Evolutionary conservation across 768 basidiomycete genomes (phyloP).

Genomic region (Macrolepiota dolichaula): DNA sequence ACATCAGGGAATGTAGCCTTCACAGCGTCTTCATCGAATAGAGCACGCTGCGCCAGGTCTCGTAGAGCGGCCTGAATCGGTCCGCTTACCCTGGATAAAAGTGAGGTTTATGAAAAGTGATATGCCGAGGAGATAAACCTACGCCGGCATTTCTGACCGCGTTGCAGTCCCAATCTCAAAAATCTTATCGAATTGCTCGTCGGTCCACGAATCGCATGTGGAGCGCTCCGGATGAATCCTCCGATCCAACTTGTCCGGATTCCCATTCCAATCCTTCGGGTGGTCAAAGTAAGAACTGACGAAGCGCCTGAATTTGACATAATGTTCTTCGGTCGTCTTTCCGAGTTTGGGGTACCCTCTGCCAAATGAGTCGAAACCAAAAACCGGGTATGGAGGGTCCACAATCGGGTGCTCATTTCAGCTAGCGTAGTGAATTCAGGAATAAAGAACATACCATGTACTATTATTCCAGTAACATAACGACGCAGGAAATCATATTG

Average conservation of each 20-base stretch:
- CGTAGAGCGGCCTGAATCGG: slow-evolving; percentile 20
- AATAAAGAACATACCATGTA: slow-evolving; percentile 27
- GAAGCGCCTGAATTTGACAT: slow-evolving; percentile 22
- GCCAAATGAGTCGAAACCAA: slow-evolving; percentile 23
- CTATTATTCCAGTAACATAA: slow-evolving; percentile 27
- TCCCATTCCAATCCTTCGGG: slow-evolving; percentile 16
- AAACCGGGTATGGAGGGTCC: slow-evolving; percentile 30
- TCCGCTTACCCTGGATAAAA: slow-evolving; percentile 15
- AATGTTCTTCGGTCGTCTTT: slow-evolving; percentile 21
- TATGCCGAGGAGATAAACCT: background rate
- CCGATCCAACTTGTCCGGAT: slow-evolving; percentile 19
- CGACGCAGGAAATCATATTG: slow-evolving; percentile 22
- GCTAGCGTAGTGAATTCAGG: background rate
- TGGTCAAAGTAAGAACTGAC: slow-evolving; percentile 27
- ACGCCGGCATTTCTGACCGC: slow-evolving; percentile 20
- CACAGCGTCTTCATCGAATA: slow-evolving; percentile 20
- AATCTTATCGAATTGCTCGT: slow-evolving; percentile 17
- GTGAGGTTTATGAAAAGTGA: background rate
- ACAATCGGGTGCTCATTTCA: background rate
- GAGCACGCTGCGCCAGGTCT: slow-evolving; percentile 15
- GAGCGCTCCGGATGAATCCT: slow-evolving; percentile 15
- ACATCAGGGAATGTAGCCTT: slow-evolving; percentile 20
- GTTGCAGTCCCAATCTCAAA: slow-evolving; percentile 15
- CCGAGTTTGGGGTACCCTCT: slow-evolving; percentile 19
- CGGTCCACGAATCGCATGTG: slow-evolving; percentile 20